Conservation (phyloP, 441 rosid genomes). For the Eutrema salsugineum region DNA sequence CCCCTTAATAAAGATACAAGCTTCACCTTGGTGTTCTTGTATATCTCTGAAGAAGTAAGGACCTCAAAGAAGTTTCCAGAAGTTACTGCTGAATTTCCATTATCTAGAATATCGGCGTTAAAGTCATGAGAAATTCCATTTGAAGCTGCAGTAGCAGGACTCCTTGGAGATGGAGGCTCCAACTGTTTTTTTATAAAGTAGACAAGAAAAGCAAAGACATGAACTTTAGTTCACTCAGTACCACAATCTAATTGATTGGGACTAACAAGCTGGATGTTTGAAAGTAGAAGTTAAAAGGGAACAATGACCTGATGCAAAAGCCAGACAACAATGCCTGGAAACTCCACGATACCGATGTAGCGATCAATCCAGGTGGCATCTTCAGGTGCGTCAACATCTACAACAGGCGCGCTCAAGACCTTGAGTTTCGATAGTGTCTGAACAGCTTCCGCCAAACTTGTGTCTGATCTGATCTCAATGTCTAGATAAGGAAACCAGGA, state of each 20-base stretch:
- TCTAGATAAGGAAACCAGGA: constrained; percentile 36
- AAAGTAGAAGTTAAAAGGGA: background rate
- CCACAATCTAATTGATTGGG: background rate
- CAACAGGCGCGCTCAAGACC: constrained; percentile 84
- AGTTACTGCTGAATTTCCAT: constrained; percentile 73
- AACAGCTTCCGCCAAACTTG: constrained; percentile 90
- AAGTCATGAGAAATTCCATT: constrained; percentile 38
- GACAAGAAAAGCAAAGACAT: constrained; percentile 14
- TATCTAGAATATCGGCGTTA: constrained; percentile 45
- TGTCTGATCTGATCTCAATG: constrained; percentile 78
- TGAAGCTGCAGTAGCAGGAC: constrained; percentile 48
- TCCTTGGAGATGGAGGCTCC: constrained; percentile 93
- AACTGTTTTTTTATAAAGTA: constrained; percentile 50
- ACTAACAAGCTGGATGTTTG: background rate
- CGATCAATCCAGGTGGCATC: constrained; percentile 94
- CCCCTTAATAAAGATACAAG: background rate
- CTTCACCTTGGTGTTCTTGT: constrained; percentile 77
- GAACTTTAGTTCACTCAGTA: background rate
- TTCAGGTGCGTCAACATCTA: constrained; percentile 75
- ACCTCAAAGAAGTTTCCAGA: constrained; percentile 86
- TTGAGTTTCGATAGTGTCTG: constrained; percentile 60
- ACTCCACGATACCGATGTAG: constrained; percentile 90
- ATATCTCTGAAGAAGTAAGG: constrained; percentile 78
- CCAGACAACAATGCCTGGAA: constrained; percentile 97
- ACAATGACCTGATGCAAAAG: constrained; percentile 82